Percentiles rank a stretch among this genome's conserved stretches.
Conservation (phyloP, 139 green algal species). For the Eudorina sp. region DNA sequence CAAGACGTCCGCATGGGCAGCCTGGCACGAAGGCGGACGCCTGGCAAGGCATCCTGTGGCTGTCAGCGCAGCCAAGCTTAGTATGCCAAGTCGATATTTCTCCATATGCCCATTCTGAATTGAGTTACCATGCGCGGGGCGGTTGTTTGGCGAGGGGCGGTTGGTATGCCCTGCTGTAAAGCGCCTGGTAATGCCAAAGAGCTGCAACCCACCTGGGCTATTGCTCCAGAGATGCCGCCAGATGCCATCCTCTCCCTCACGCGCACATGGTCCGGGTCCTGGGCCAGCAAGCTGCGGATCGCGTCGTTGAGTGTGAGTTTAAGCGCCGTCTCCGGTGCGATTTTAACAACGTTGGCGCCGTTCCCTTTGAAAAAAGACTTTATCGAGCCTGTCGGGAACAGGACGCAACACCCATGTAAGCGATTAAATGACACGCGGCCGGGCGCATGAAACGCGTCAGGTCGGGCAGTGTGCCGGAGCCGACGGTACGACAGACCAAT, state of each 20-base stretch:
- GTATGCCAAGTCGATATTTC: no score
- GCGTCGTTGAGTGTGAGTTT: conserved; percentile 89
- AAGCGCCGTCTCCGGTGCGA: conserved; percentile 90
- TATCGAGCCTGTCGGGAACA: conserved; percentile 80
- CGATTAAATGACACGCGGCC: no score
- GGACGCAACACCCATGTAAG: no score
- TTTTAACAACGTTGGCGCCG: conserved; percentile 94
- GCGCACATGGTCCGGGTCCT: conserved; percentile 73
- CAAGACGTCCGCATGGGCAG: no score
- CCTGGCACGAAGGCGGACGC: no score
- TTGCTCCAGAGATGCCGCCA: conserved; percentile 78
- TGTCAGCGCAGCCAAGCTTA: no score
- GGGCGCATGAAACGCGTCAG: neutral
- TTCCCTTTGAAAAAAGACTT: conserved; percentile 90
- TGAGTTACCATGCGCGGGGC: no score
- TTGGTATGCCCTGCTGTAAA: no score
- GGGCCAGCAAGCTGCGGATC: conserved; percentile 74
- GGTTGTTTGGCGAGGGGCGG: no score
- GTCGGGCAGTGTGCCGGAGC: neutral
- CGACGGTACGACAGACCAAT: neutral
- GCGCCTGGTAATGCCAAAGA: no score
- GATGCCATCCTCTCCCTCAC: conserved; percentile 73
- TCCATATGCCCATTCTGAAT: no score
- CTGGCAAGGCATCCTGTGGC: no score
- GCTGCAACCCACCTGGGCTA: conserved; percentile 78